These are phyloP conservation scores for Microcyclospora pomicola DNA, from an alignment of 2,329 filamentous ascomycete species.

Conservation along the genomic window DNA sequence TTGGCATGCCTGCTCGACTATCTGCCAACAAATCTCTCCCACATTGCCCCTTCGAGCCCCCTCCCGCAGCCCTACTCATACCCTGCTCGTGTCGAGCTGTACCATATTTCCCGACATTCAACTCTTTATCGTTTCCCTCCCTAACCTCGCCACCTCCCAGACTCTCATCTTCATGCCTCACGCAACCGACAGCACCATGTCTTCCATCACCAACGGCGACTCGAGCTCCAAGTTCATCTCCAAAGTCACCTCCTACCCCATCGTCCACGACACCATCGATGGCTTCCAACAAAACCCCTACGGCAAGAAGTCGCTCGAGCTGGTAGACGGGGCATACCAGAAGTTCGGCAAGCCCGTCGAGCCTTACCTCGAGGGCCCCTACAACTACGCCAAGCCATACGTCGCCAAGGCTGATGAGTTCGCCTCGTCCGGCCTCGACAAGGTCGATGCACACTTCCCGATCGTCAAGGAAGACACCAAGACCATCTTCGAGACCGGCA, in stretches of 20 bases:
- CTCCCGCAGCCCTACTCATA: too few relatives aligned
- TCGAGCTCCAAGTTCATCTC: slow-evolving; percentile 33
- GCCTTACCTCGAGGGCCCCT: slow-evolving; percentile 65
- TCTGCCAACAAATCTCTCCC: too few relatives aligned
- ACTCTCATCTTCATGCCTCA: slow-evolving; percentile 31
- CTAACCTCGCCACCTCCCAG: not conserved
- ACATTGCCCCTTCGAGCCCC: too few relatives aligned
- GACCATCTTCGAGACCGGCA: slow-evolving; percentile 44
- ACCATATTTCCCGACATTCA: too few relatives aligned
- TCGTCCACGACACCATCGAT: slow-evolving; percentile 64
- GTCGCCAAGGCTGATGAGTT: slow-evolving; percentile 67
- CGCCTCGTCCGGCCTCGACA: slow-evolving; percentile 36
- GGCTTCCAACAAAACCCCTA: slow-evolving; percentile 71
- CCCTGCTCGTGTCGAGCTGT: too few relatives aligned
- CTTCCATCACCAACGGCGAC: slow-evolving; percentile 35
- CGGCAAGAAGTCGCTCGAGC: slow-evolving; percentile 66
- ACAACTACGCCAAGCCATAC: slow-evolving; percentile 73
- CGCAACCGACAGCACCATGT: slow-evolving; percentile 27
- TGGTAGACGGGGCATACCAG: slow-evolving; percentile 62
- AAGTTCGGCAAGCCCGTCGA: slow-evolving; percentile 64
- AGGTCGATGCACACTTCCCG: slow-evolving; percentile 41
- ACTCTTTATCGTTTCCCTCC: too few relatives aligned
- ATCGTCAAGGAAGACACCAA: slow-evolving; percentile 40
- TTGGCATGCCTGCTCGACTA: too few relatives aligned
- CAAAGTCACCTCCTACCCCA: slow-evolving; percentile 71